These are phyloP conservation scores for Tolypocladium sp. DNA, from an alignment of 2,329 filamentous ascomycete species.

Conservation along the genomic window DNA sequence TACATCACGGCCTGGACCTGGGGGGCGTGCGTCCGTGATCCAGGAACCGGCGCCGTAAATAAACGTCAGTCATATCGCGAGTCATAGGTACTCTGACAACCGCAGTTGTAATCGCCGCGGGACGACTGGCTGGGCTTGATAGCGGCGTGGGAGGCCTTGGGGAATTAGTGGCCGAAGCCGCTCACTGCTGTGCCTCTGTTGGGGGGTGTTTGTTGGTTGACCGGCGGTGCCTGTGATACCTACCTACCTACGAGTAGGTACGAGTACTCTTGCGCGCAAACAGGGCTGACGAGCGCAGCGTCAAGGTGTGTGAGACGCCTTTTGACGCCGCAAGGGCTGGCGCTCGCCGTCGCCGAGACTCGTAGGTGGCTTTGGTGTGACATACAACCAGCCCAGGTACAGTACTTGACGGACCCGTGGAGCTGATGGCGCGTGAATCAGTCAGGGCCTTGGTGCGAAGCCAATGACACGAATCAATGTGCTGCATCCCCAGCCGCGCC, in stretches of 20 bases:
- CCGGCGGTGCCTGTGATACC: no score
- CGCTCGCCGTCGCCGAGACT: neutral
- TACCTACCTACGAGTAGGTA: no score
- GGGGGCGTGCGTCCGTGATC: neutral
- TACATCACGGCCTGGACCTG: neutral
- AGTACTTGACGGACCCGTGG: neutral
- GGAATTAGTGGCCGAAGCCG: neutral
- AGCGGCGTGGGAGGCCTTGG: no score
- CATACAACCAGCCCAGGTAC: neutral
- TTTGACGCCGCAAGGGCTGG: neutral
- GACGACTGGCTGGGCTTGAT: neutral
- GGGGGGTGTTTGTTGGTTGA: no score
- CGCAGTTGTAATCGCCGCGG: neutral
- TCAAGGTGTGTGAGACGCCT: neutral
- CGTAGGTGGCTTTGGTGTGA: no score
- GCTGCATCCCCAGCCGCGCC: neutral
- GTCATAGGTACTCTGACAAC: constrained; percentile 1
- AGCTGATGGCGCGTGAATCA: neutral
- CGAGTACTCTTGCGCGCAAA: no score
- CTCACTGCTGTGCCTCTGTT: no score
- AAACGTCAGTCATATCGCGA: constrained; percentile 3
- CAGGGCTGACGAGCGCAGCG: no score
- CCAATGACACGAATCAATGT: constrained; percentile 1
- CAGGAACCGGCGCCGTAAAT: neutral
- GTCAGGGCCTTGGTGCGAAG: neutral